These are phyloP conservation scores for Periglandula ipomoeae DNA, from an alignment of 2,329 filamentous ascomycete genomes.

Conservation along the genomic window DNA sequence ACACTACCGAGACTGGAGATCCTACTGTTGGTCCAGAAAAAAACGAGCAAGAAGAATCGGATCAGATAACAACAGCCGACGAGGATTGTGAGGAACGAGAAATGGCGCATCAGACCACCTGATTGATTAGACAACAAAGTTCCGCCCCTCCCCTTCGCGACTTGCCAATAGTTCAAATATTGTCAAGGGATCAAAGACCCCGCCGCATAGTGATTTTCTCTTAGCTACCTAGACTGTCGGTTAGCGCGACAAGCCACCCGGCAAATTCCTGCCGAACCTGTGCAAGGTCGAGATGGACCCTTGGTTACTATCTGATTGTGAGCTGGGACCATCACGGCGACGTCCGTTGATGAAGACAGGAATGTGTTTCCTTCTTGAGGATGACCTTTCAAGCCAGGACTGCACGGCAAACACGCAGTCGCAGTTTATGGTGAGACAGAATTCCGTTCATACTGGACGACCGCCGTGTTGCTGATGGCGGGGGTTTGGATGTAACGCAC, in stretches of 20 bases:
- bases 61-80: conserved; percentile 8
- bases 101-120: conserved; percentile 3
- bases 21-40: too few species aligned
- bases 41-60: not conserved
- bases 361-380: too few species aligned
- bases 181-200: not conserved
- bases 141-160: not conserved
- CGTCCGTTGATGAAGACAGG: too few species aligned
- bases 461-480: too few species aligned
- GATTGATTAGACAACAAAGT: conserved; percentile 6
- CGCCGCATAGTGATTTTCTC: not conserved
- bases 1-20: not conserved
- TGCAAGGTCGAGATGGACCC: not conserved
- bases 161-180: not conserved
- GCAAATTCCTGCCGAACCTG: not conserved
- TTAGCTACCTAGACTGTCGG: not conserved
- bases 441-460: too few species aligned
- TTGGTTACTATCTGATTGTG: not conserved
- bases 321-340: too few species aligned
- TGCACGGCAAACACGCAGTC: not conserved
- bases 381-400: not conserved
- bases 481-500: not conserved
- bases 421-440: too few species aligned
- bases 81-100: not conserved
- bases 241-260: conserved; percentile 4